Evolutionary conservation across 139 green algal genomes (phyloP), one percentile per base, ranked within the genome.

Genomic region (Spirogloea muscicola): DNA sequence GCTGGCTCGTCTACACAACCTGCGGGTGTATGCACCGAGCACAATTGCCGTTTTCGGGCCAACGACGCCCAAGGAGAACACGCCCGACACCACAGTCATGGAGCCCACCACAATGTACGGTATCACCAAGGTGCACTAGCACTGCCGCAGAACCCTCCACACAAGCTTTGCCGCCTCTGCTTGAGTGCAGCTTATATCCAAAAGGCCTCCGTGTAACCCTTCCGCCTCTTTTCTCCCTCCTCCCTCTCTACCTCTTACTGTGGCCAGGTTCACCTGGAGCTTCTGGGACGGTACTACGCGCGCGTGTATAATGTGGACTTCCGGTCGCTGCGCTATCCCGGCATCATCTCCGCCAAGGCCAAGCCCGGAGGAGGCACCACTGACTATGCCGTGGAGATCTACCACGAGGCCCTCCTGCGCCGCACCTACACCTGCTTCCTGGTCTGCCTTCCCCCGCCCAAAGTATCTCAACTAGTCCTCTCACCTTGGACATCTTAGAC

Each of bases 381-480:
- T 1, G 88, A 92, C 79, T 92, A 89, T 36, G 84, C 85, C 2
- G 80, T 90, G n/a, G 88, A 90, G 37, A 89, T 92, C 33, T 89
- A 86, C 68, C 59, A 87, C 43, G 71, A 75, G 3, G 84, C 86
- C 36, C 76, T 89, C 37, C 55, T 52, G 18, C 44, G 64, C 40
- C 76, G 69, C 25, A 43, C 41, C 36, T 91, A 88, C 79, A 71
- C 76, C 16, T 89, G 87, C 76, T 89, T 87, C 70, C 65, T 91
- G 77, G 75, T 58, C n/a, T n/a, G n/a, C n/a, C n/a, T n/a, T n/a
- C n/a, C n/a, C n/a, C n/a, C n/a, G n/a, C n/a, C n/a, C n/a, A n/a
- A n/a, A n/a, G n/a, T n/a, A n/a, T n/a, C n/a, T n/a, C n/a, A n/a
- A n/a, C n/a, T n/a, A n/a, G n/a, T n/a, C n/a, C n/a, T n/a, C n/a